Percentiles rank a stretch among this genome's conserved stretches.
Conservation (phyloP, 495 filamentous ascomycete genomes). For the Penicillium desertorum region DNA sequence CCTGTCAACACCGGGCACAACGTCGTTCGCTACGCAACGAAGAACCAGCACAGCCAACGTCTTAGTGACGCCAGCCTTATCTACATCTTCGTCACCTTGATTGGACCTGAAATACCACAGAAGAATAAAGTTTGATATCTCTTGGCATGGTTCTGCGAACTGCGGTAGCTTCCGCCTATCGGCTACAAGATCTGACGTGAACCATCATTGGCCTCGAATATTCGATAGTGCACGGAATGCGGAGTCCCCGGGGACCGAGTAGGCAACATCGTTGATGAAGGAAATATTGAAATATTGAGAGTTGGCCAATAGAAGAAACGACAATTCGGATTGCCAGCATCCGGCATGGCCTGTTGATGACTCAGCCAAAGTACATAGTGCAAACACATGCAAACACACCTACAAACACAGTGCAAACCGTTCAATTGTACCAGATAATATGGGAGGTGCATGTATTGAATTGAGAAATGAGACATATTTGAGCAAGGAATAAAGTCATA, state of each 20-base stretch:
- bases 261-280: neutral
- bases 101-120: too few species aligned
- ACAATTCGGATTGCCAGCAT: conserved; percentile 26
- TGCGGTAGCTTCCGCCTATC: neutral
- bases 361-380: neutral
- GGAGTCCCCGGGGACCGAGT: neutral
- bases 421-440: neutral
- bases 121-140: neutral
- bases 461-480: neutral
- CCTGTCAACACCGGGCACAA: too few species aligned
- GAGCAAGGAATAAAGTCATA: neutral
- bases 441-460: neutral
- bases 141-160: neutral
- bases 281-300: neutral
- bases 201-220: neutral
- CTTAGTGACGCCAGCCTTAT: too few species aligned
- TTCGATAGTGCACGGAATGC: neutral
- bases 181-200: neutral
- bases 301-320: conserved; percentile 13
- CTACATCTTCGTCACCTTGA: neutral
- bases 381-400: neutral
- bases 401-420: neutral
- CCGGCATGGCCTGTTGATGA: conserved; percentile 28
- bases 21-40: neutral
- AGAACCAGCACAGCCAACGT: neutral